Percentiles rank a stretch among this genome's conserved stretches.
phyloP scores from a whole-genome alignment of 768 basidiomycete genomes.

The Leccinellum luteum region DNA sequence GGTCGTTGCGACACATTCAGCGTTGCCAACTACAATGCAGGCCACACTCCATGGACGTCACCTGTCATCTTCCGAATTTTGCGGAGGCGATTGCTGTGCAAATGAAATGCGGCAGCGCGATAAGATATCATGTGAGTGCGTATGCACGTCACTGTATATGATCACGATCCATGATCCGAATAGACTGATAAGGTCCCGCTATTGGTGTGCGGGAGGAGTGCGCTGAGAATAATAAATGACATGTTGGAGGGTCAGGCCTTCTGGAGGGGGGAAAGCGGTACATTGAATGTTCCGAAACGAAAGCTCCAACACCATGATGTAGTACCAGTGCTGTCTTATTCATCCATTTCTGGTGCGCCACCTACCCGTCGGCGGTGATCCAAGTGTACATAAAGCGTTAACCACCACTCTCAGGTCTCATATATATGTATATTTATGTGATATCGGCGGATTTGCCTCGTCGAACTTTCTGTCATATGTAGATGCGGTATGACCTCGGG shows the following conservation, averaged over 20 bases:
- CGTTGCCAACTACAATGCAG: not conserved
- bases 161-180: no score
- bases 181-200: no score
- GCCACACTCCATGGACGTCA: not conserved
- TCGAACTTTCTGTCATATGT: not conserved
- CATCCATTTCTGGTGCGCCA: no score
- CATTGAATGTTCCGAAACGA: not conserved
- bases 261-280: not conserved
- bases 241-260: no score
- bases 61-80: no score
- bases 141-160: no score
- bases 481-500: not conserved
- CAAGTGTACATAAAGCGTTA: not conserved
- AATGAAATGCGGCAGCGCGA: not conserved
- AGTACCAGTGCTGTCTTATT: no score
- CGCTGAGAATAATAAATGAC: no score
- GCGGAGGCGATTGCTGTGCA: not conserved
- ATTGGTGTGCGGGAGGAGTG: no score
- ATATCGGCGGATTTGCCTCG: not conserved
- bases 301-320: not conserved
- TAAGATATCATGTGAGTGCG: not conserved
- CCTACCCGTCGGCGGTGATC: not conserved
- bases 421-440: not conserved
- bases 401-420: not conserved
- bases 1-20: not conserved